Evolutionary conservation across 257 asterid species (phyloP).

Genomic region (Misopates orontium): DNA sequence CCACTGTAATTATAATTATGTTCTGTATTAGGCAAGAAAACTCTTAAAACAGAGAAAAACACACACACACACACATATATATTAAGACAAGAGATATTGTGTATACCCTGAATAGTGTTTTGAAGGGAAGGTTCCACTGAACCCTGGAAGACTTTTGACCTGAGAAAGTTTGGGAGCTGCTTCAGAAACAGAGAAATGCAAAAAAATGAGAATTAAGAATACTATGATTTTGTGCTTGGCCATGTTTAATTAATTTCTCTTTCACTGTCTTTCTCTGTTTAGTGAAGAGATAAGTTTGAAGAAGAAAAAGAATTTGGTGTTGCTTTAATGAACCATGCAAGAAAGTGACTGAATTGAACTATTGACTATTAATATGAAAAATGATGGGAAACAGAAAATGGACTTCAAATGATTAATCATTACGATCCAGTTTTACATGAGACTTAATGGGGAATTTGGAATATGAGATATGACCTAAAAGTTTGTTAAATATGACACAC

Average conservation of each 20-base stretch:
- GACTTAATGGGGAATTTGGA: constrained; percentile 5
- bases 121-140: constrained; percentile 57
- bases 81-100: background rate
- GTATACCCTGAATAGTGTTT: constrained; percentile 56
- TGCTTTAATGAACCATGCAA: constrained; percentile 11
- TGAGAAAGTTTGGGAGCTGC: constrained; percentile 50
- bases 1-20: background rate
- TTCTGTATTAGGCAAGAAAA: too few species aligned
- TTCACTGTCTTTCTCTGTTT: background rate
- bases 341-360: constrained; percentile 1
- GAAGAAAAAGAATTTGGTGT: constrained; percentile 14
- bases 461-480: background rate
- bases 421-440: constrained; percentile 14
- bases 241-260: constrained; percentile 21
- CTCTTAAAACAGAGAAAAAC: too few species aligned
- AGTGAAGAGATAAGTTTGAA: constrained; percentile 8
- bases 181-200: constrained; percentile 28
- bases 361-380: constrained; percentile 21
- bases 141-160: constrained; percentile 50
- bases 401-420: constrained; percentile 24
- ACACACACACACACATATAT: background rate
- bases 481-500: constrained; percentile 2
- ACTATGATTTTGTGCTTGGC: constrained; percentile 20
- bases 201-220: constrained; percentile 26
- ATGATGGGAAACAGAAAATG: constrained; percentile 4